These are phyloP conservation scores for Adenanthera pavonina DNA, from an alignment of 306 rosid genomes.

Conservation along the genomic window DNA sequence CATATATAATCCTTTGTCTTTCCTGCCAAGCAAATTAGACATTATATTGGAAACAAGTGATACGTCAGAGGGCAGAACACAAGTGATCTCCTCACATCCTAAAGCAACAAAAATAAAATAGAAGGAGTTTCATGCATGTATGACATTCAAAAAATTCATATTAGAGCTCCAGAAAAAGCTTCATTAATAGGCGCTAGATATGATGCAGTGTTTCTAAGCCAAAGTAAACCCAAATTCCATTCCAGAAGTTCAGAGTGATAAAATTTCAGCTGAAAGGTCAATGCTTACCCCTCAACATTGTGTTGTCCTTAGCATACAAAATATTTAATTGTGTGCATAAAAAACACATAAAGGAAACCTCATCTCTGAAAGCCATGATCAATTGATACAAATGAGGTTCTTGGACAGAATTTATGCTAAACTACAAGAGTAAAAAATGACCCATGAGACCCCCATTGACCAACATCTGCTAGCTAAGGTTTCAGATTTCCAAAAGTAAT, in stretches of 20 bases:
- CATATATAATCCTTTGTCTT: conserved; percentile 87
- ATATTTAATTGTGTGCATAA: not conserved
- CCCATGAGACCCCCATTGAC: not conserved
- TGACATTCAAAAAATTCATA: not conserved
- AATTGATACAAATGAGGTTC: too few relatives aligned
- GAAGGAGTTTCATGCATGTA: conserved; percentile 3
- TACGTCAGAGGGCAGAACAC: not conserved
- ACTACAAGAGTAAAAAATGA: too few relatives aligned
- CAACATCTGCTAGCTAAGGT: not conserved
- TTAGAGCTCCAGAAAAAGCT: not conserved
- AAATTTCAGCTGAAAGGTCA: not conserved
- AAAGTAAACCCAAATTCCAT: not conserved
- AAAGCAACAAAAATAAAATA: not conserved
- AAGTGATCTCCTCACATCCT: conserved; percentile 1
- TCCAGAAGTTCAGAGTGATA: not conserved
- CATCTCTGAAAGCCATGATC: too few relatives aligned
- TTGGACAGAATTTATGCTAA: too few relatives aligned
- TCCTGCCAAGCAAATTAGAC: conserved; percentile 60
- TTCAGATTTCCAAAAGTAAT: not conserved
- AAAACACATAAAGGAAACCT: not conserved
- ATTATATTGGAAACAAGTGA: conserved; percentile 19
- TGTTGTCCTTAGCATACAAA: not conserved
- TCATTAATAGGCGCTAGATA: not conserved
- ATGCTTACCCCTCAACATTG: not conserved
- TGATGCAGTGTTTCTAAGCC: not conserved